Conservation (phyloP, 768 basidiomycete species). For the Serpula lacrymans region DNA sequence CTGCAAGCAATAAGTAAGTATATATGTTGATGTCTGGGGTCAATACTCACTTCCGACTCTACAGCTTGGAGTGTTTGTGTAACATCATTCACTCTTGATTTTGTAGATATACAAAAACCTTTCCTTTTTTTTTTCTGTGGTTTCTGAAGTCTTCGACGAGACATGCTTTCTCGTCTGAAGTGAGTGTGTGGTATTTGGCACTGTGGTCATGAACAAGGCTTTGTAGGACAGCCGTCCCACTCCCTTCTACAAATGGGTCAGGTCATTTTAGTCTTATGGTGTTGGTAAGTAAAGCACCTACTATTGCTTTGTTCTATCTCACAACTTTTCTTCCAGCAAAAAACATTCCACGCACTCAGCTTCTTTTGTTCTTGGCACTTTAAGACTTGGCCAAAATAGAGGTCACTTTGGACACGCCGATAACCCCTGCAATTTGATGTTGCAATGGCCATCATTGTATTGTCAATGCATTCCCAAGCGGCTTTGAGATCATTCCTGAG, state of each 20-base stretch:
- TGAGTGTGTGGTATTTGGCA: slow-evolving; percentile 1
- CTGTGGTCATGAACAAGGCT: neutral
- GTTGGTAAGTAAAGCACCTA: too few species aligned
- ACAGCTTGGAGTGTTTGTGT: slow-evolving; percentile 7
- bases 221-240: neutral
- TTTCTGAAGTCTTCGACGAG: neutral
- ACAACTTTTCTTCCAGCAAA: slow-evolving; percentile 6
- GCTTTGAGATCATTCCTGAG: neutral
- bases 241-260: neutral
- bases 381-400: slow-evolving; percentile 4
- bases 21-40: neutral
- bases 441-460: slow-evolving; percentile 1
- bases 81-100: slow-evolving; percentile 9
- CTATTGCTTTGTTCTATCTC: neutral
- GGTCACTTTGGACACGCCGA: slow-evolving; percentile 1
- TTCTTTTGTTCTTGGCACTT: slow-evolving; percentile 1
- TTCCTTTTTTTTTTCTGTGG: neutral
- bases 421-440: slow-evolving; percentile 3
- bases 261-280: too few species aligned
- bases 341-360: slow-evolving; percentile 6
- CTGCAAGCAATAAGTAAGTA: slow-evolving; percentile 1
- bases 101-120: neutral
- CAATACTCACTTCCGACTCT: slow-evolving; percentile 4
- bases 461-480: slow-evolving; percentile 1
- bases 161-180: neutral